Base-by-base conservation (phyloP, 306 rosid genomes). In the Lathyrus oleraceus region DNA sequence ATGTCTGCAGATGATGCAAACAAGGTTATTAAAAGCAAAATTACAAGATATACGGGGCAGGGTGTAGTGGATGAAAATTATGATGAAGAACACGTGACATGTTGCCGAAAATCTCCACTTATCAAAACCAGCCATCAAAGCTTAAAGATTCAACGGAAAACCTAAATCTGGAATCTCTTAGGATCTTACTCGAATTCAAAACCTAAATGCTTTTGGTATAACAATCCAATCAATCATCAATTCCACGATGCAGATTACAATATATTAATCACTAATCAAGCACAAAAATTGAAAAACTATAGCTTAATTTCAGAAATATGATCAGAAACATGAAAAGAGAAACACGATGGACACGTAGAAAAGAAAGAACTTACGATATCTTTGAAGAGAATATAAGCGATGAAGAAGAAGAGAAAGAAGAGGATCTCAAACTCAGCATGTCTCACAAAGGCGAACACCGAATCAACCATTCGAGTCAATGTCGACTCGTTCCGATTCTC, bases 381-480 rank as follows among this genome's bases (percentile, higher is more conserved):
- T 85, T 88, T 93, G 93, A 90, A 93, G 79, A 92, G 16, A 30
- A 88, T 19, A 76, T 75, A 92, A 48, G 89, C 91, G 67, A 92
- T 75, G 71, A 86, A 23, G 84, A 92, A 92, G 87, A 90, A 88
- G 44, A 88, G 91, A 45, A 93, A 65, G 70, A 93, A 90, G 23
- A 93, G 86, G 81, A 93, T 88, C 88, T 93, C 98, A 75, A 93
- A 93, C 86, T 93, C 96, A 0, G 97, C 96, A 12, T 76, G 70
- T 83, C 81, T 74, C 61, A 90, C 75, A 15, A 90, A 93, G 49
- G 75, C 67, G 20, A 88, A 88, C 21, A 87, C 74, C 9, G 88
- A 44, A 38, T 43, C 73, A 14, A 90, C 85, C 35, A 73, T 78
- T 61, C 94, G 87, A 70, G 87, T 87, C 74, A 81, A 39, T 13